These are phyloP conservation scores for Russula olivacea DNA, from an alignment of 768 basidiomycete species.

Conservation along the genomic window DNA sequence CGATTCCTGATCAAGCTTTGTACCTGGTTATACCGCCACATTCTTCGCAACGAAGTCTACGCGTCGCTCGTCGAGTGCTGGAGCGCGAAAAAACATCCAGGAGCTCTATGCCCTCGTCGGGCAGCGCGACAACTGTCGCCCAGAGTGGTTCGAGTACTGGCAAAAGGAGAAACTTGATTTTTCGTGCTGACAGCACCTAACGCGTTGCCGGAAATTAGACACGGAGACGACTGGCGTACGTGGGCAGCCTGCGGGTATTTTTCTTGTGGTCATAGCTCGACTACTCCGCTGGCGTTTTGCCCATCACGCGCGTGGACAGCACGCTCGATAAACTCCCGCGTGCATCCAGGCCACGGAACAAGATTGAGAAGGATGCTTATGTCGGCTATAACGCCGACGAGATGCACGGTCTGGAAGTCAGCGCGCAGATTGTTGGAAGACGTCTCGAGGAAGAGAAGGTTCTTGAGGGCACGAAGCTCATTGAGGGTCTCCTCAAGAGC, in stretches of 20 bases:
- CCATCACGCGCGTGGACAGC: slow-evolving; percentile 49
- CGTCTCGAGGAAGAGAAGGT: slow-evolving; percentile 71
- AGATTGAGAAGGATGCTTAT: slow-evolving; percentile 43
- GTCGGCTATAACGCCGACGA: slow-evolving; percentile 50
- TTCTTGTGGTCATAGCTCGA: slow-evolving; percentile 36
- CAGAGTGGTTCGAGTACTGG: slow-evolving; percentile 37
- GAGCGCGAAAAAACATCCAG: slow-evolving; percentile 42
- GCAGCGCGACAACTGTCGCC: slow-evolving; percentile 40
- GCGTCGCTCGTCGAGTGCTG: slow-evolving; percentile 48
- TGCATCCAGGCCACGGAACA: slow-evolving; percentile 37
- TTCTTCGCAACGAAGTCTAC: slow-evolving; percentile 47
- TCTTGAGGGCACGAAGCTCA: slow-evolving; percentile 59
- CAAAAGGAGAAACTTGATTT: slow-evolving; percentile 52
- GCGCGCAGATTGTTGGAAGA: slow-evolving; percentile 58
- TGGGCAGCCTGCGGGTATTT: slow-evolving; percentile 45
- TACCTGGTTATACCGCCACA: slow-evolving; percentile 46
- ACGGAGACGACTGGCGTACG: slow-evolving; percentile 51
- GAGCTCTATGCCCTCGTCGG: slow-evolving; percentile 48
- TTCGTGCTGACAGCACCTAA: slow-evolving; percentile 59
- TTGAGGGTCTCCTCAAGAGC: slow-evolving; percentile 32
- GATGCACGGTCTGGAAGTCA: slow-evolving; percentile 65
- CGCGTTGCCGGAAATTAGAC: slow-evolving; percentile 53
- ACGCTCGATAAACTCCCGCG: slow-evolving; percentile 37
- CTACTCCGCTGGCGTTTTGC: slow-evolving; percentile 53
- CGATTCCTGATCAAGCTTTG: slow-evolving; percentile 43